phyloP scores from a whole-genome alignment of 176 grass and related monocot species.

The Avena atlantica region DNA sequence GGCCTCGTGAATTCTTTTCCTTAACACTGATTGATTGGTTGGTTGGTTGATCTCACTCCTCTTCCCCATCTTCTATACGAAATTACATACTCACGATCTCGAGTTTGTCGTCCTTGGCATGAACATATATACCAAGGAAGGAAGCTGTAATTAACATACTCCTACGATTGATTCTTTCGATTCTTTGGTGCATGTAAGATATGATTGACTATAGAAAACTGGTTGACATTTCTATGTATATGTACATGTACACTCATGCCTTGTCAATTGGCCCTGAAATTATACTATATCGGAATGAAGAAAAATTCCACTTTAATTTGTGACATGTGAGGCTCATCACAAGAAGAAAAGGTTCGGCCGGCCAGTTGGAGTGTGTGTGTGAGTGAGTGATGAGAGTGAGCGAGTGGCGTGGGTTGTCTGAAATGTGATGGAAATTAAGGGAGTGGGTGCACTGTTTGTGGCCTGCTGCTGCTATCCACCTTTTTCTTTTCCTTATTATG shows the following conservation, averaged over 20 bases:
- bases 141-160: slow-evolving; percentile 46
- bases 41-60: slow-evolving; percentile 11
- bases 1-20: slow-evolving; percentile 55
- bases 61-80: background rate
- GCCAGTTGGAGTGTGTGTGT: slow-evolving; percentile 17
- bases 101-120: slow-evolving; percentile 35
- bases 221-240: slow-evolving; percentile 29
- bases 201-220: slow-evolving; percentile 27
- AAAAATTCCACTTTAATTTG: background rate
- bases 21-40: slow-evolving; percentile 47
- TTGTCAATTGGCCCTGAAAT: background rate
- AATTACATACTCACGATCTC: slow-evolving; percentile 35
- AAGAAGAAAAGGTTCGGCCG: slow-evolving; percentile 30
- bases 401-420: slow-evolving; percentile 51
- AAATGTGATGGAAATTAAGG: slow-evolving; percentile 52
- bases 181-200: slow-evolving; percentile 46
- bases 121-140: slow-evolving; percentile 12
- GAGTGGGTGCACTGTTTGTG: slow-evolving; percentile 45
- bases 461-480: slow-evolving; percentile 30
- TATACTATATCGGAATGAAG: slow-evolving; percentile 13
- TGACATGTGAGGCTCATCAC: background rate
- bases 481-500: background rate
- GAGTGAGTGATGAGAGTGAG: slow-evolving; percentile 27
- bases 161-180: slow-evolving; percentile 48
- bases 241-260: background rate